Evolutionary conservation across 768 basidiomycete species (phyloP), one percentile per base, ranked within the genome.

Genomic region (Tulasnella sp.): DNA sequence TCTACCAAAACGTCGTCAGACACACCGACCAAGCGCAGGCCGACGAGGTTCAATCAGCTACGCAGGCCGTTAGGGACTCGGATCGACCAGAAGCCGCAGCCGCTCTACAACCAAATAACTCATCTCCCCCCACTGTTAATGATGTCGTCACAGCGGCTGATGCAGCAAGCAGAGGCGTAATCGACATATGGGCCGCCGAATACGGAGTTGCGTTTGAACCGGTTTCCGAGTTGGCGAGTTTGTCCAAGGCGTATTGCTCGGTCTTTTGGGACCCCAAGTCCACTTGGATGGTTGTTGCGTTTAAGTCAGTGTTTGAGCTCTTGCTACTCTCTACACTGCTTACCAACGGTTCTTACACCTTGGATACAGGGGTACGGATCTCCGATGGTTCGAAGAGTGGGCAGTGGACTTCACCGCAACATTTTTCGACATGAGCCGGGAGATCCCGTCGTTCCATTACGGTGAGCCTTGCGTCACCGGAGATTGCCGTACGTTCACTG

Each of bases 211-310:
- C 36, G 35, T 74, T 72, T 42, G 73, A 74, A n/a, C 59, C 71
- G 14, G 62, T 73, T 19, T 66, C 73, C 16, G 73, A 74, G 66
- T 35, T 74, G 22, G 42, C 62, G 14, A 68, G 36, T 40, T 41
- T 62, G 19, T 59, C 73, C 26, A 39, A 75, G 19, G 72, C 74
- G 8, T 74, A 22, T 39, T 62, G 59, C 40, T 75, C 73, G 2
- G 22, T 74, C 12, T 74, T 74, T 71, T 74, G 74, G 74, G 72
- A 73, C 36, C 63, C 73, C 22, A 69, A n/a, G 19, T 71, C 70
- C 19, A 74, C 52, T 11, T 75, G 75, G 75, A 72, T 75, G 26
- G 63, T 75, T 6, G 71, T 75, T 14, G 75, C 75, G 12, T 75
- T 74, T 59, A 75, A 74, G 71, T 72, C 37, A 52, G 74, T 69